Evolutionary conservation across 2,329 filamentous ascomycete species (phyloP), one percentile per base, ranked within the genome.

Genomic region (Colletotrichum magnum): DNA sequence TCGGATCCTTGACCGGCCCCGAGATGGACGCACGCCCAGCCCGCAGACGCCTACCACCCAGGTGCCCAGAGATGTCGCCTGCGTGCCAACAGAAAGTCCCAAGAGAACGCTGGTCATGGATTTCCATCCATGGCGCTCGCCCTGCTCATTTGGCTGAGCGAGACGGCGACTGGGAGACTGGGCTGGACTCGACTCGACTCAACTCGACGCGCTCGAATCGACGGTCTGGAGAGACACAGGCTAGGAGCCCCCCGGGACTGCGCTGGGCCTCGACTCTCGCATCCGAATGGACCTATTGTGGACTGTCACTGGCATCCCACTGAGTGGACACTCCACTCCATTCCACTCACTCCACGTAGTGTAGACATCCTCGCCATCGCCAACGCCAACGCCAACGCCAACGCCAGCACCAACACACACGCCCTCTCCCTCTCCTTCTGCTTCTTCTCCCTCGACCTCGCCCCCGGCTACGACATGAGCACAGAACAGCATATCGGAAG

Each of bases 221-320:
- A 60, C 32, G n/a, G 21, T 18, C 59, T n/a, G 18, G 41, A 56
- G 52, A 57, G 50, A 16, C 62, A 57, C 12, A 56, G 45, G 39
- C 47, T 39, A 51, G 10, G 36, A 36, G 59, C n/a, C 41, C 28
- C 56, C 56, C 24, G 54, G 50, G 21, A 15, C 36, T 54, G 32
- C 10, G 9, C 32, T 59, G 18, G 43, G 36, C 60, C 51, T 60
- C 66, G 52, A 68, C 43, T 45, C 56, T 57, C 41, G 32, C 59
- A 62, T 62, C 32, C 60, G 52, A 64, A 64, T 57, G 52, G 60
- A 57, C 43, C 60, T 64, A 48, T 57, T 41, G 43, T 47, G 56
- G 39, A 39, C 16, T 45, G 32, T 16, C 15, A 51, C 21, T 57
- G 26, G 24, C 51, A 57, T 47, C 50, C 28, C 53, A 59, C 54